Evolutionary conservation across 225 moss, liverwort and hornwort species (phyloP).

Genomic region (Bryoerythrophyllum caledonicum): DNA sequence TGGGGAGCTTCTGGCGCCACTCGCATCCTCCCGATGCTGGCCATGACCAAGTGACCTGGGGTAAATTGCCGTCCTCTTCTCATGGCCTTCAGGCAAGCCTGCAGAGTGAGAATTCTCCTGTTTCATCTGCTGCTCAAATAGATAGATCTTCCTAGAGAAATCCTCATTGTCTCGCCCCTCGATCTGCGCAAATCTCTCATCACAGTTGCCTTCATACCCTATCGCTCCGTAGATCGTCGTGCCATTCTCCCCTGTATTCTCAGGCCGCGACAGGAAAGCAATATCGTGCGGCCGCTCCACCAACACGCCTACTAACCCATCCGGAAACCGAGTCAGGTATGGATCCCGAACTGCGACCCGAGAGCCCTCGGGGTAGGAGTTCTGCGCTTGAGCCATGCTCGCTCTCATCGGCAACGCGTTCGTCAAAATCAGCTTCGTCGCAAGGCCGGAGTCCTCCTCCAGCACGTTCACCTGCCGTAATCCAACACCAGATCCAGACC

Average conservation of each 20-base stretch:
- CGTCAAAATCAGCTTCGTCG: constrained; percentile 65
- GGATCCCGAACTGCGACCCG: constrained; percentile 68
- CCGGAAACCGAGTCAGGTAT: constrained; percentile 74
- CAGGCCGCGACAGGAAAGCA: constrained; percentile 55
- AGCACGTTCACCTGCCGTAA: constrained; percentile 52
- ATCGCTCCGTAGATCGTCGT: constrained; percentile 31
- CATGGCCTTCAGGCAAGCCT: constrained; percentile 18
- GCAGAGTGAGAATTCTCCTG: constrained; percentile 27
- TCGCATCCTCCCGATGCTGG: constrained; percentile 26
- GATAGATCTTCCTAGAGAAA: constrained; percentile 41
- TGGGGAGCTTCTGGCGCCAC: constrained; percentile 15
- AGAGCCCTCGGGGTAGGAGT: constrained; percentile 67
- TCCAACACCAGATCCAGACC: constrained; percentile 1
- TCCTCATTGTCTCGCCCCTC: constrained; percentile 36
- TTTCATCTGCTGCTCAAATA: constrained; percentile 49
- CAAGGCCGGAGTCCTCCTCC: constrained; percentile 66
- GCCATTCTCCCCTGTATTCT: constrained; percentile 37
- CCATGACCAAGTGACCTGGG: constrained; percentile 17
- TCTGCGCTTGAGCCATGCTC: constrained; percentile 73
- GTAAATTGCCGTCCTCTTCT: constrained; percentile 11
- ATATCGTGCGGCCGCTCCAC: constrained; percentile 71
- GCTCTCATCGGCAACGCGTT: constrained; percentile 62
- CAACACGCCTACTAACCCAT: constrained; percentile 69
- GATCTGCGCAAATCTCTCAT: constrained; percentile 10
- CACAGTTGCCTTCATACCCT: constrained; percentile 26